These are phyloP conservation scores for Chimonanthus salicifolius DNA, from an alignment of 164 flowering plant species.

Conservation along the genomic window DNA sequence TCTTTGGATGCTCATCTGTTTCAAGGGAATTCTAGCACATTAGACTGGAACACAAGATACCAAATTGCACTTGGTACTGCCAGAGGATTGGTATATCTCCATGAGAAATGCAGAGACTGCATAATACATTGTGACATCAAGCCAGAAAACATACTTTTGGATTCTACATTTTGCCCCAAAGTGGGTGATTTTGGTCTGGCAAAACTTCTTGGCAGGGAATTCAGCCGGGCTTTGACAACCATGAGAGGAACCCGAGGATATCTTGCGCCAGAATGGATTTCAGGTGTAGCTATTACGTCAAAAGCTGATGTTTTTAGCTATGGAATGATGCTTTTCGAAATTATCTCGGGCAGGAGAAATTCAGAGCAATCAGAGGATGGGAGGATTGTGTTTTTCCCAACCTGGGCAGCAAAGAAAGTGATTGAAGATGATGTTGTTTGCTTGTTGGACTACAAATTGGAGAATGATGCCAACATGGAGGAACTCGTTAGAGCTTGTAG, in stretches of 20 bases:
- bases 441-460: conserved; percentile 28
- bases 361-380: conserved; percentile 18
- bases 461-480: conserved; percentile 21
- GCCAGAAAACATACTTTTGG: conserved; percentile 38
- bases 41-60: conserved; percentile 33
- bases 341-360: conserved; percentile 36
- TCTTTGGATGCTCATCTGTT: conserved; percentile 42
- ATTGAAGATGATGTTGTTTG: conserved; percentile 17
- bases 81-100: conserved; percentile 33
- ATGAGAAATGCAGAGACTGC: conserved; percentile 39
- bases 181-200: conserved; percentile 40
- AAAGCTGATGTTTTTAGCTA: conserved; percentile 44
- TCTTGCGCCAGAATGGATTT: conserved; percentile 46
- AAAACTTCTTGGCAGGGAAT: conserved; percentile 35
- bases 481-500: conserved; percentile 27
- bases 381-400: conserved; percentile 24
- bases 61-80: conserved; percentile 35
- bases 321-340: conserved; percentile 38
- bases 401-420: conserved; percentile 27
- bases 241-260: conserved; percentile 43
- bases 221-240: conserved; percentile 34
- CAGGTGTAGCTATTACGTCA: conserved; percentile 32
- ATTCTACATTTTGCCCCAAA: conserved; percentile 31
- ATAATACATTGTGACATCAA: conserved; percentile 41
- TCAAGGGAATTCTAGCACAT: not conserved